A percentile compares a stretch with the other conserved stretches of the same genome.
These are phyloP conservation scores for Tricholoma flavovirens DNA, from an alignment of 768 basidiomycete species.

Conservation along the genomic window DNA sequence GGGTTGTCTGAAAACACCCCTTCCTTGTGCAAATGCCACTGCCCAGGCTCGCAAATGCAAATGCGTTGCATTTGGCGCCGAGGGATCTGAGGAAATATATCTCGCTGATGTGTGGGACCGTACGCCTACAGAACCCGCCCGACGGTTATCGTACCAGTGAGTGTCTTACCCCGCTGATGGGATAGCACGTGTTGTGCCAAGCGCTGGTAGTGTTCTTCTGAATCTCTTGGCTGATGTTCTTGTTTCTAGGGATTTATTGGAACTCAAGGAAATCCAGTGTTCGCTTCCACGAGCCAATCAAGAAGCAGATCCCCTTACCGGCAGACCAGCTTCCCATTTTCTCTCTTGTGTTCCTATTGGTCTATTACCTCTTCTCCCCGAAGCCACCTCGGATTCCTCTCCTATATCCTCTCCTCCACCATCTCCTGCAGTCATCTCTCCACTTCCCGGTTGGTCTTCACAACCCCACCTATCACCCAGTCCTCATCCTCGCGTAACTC, in stretches of 20 bases:
- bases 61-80: constrained; percentile 56
- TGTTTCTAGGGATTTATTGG: constrained; percentile 50
- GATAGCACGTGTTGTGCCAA: background rate
- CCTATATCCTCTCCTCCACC: background rate
- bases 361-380: constrained; percentile 49
- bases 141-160: constrained; percentile 60
- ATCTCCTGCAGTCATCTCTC: background rate
- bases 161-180: constrained; percentile 1
- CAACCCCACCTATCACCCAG: constrained; percentile 12
- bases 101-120: constrained; percentile 78
- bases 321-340: constrained; percentile 34
- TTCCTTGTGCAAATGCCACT: constrained; percentile 17
- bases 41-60: constrained; percentile 45
- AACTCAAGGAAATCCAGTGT: constrained; percentile 64
- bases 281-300: constrained; percentile 56
- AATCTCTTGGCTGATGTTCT: constrained; percentile 2
- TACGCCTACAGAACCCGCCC: constrained; percentile 61
- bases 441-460: background rate
- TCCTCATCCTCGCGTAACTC: constrained; percentile 8
- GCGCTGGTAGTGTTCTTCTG: constrained; percentile 1
- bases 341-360: constrained; percentile 57
- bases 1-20: constrained; percentile 32
- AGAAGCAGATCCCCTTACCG: constrained; percentile 36
- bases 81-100: constrained; percentile 52
- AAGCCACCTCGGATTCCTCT: constrained; percentile 11